These are phyloP conservation scores for Chrysanthemum makinoi DNA, from an alignment of 129 eudicot species.

Conservation along the genomic window DNA sequence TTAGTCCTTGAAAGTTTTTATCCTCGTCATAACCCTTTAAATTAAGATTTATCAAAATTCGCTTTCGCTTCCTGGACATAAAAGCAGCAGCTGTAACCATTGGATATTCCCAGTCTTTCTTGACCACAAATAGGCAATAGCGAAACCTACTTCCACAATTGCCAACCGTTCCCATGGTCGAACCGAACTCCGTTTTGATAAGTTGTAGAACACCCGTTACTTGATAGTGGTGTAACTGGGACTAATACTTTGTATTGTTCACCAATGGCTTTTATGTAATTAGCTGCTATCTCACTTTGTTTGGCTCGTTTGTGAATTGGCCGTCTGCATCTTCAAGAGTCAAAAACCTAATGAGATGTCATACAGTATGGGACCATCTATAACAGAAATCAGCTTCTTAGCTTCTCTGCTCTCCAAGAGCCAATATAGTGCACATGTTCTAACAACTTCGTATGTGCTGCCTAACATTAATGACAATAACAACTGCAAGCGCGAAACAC, in stretches of 20 bases:
- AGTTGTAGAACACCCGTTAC: conserved; percentile 28
- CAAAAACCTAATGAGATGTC: conserved; percentile 60
- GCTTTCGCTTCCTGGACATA: conserved; percentile 52
- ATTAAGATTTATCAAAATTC: no score
- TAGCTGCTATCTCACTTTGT: conserved; percentile 70
- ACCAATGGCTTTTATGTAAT: conserved; percentile 55
- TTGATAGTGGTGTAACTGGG: not conserved
- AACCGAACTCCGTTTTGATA: conserved; percentile 75
- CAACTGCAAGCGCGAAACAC: no score
- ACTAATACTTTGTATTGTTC: conserved; percentile 35
- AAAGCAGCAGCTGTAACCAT: conserved; percentile 70
- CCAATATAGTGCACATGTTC: conserved; percentile 65
- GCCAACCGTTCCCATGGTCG: conserved; percentile 51
- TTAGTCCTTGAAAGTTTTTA: no score
- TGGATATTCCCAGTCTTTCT: conserved; percentile 51
- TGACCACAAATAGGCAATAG: conserved; percentile 67
- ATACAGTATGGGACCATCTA: conserved; percentile 65
- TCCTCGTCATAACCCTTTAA: no score
- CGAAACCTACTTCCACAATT: conserved; percentile 22
- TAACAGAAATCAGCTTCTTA: conserved; percentile 75
- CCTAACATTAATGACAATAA: not conserved
- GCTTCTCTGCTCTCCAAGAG: conserved; percentile 52
- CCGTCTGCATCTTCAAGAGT: conserved; percentile 67
- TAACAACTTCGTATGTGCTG: conserved; percentile 90
- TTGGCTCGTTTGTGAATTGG: conserved; percentile 45